Base-by-base conservation (phyloP, 2,329 filamentous ascomycete genomes). In the Alternaria atra region DNA sequence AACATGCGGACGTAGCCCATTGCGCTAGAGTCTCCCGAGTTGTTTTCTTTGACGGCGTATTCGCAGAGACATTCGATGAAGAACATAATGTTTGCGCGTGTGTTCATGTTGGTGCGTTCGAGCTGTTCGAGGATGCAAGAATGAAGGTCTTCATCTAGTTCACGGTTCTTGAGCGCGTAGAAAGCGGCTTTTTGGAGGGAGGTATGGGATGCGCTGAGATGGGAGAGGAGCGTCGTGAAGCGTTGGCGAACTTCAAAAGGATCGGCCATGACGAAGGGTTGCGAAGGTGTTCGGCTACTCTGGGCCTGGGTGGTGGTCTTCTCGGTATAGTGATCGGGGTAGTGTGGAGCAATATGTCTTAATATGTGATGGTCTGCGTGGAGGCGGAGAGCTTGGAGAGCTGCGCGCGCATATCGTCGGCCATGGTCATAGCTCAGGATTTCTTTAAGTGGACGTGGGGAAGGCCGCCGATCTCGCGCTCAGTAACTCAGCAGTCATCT, bases 181-280 rank as follows among this genome's bases (percentile, higher is more conserved):
- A 94, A 90, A 29, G 95, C 94, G 3, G 94, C 92, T 82, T 97
- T 97, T 73, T 94, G 91, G 2, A 93, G 91, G 13, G 93, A 94
- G 13, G 90, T 91, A 58, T 95, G 90, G 5, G 92, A 94, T 12
- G 95, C 95, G 77, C 94, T 97, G 63, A 99, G 88, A 77, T 95
- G 92, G 69, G 96, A 90, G 25, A 99, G 87, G 77, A 95, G 91
- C 53, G 87, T 87, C 54, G 93, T 97, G 84, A 99, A 99, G 80
- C 93, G 93, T 87, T 99, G 94, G 76, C 95, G 94, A 71, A 98
- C 94, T 84, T 98, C 95, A 80, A 99, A 99, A 6, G 96, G 95
- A 81, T 99, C 94, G 44, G 86, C 86, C 88, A 90, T 90, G 46
- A n/a, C 60, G 44, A 30, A 34, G 12, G 42, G 13, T 34, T 30